Evolutionary conservation across 2,329 filamentous ascomycete genomes (phyloP).

Genomic region (Aspergillus piperis): DNA sequence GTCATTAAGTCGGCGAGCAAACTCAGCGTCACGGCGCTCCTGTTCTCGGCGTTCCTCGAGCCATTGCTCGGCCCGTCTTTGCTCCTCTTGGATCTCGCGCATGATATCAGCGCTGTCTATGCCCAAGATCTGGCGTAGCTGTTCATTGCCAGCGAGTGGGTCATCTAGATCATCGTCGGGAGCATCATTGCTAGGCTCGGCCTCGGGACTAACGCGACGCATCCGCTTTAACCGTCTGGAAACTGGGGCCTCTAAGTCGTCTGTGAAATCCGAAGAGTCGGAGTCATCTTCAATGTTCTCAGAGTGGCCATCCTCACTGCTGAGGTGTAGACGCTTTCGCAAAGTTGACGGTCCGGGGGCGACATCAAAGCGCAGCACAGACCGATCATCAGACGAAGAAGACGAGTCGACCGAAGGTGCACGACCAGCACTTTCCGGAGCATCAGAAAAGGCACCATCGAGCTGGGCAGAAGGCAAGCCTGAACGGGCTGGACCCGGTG

Average conservation of each 20-base stretch:
- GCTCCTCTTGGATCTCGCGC: conserved; percentile 31
- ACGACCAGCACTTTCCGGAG: background rate
- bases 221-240: conserved; percentile 14
- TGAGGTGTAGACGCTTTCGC: conserved; percentile 20
- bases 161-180: background rate
- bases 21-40: conserved; percentile 40
- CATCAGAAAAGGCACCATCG: conserved; percentile 16
- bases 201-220: background rate
- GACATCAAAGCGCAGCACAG: no score
- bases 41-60: conserved; percentile 34
- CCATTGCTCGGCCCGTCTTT: conserved; percentile 34
- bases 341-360: no score
- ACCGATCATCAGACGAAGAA: background rate
- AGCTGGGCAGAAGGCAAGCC: conserved; percentile 12
- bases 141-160: conserved; percentile 12
- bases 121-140: conserved; percentile 28
- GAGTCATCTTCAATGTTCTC: background rate
- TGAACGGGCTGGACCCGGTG: background rate
- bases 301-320: background rate
- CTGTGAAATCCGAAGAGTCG: conserved; percentile 11
- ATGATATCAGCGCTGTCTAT: conserved; percentile 28
- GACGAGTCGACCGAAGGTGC: background rate
- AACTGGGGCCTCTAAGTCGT: conserved; percentile 10
- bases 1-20: conserved; percentile 42
- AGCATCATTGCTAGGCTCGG: background rate